A percentile compares a stretch with the other conserved stretches of the same genome.
phyloP scores from a whole-genome alignment of 495 filamentous ascomycete species.

The Penicillium cinerascens region DNA sequence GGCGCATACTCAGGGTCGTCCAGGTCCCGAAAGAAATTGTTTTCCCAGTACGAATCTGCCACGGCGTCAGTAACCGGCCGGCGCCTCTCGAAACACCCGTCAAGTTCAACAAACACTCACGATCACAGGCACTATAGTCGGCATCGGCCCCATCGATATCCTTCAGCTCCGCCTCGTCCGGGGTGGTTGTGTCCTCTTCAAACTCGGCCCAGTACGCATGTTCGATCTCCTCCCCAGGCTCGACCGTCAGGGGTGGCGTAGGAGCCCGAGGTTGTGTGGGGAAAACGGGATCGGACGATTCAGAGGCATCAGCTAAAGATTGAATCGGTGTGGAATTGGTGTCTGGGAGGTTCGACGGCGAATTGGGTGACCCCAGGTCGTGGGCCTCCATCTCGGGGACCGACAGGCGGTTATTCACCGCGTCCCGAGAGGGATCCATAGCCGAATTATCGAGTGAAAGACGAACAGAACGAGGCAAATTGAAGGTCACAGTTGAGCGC shows the following conservation, averaged over 20 bases:
- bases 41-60: slow-evolving; percentile 57
- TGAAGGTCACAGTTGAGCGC: background rate
- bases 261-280: slow-evolving; percentile 9
- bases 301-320: background rate
- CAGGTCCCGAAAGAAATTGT: slow-evolving; percentile 52
- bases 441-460: slow-evolving; percentile 1
- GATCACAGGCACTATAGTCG: slow-evolving; percentile 53
- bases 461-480: slow-evolving; percentile 12
- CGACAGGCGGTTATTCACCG: background rate
- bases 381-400: slow-evolving; percentile 1
- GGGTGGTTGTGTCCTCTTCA: slow-evolving; percentile 54
- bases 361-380: background rate
- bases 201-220: slow-evolving; percentile 48
- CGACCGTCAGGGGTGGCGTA: slow-evolving; percentile 3
- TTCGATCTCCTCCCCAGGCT: slow-evolving; percentile 29
- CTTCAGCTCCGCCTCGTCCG: slow-evolving; percentile 58
- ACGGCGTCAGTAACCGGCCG: slow-evolving; percentile 7
- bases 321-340: background rate
- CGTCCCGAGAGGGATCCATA: slow-evolving; percentile 25
- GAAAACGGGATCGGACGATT: slow-evolving; percentile 1
- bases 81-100: background rate
- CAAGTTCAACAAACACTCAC: slow-evolving; percentile 29
- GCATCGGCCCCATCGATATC: slow-evolving; percentile 50
- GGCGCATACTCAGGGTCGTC: slow-evolving; percentile 59
- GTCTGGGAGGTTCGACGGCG: background rate